Percentiles rank a stretch among this genome's conserved stretches.
Evolutionary conservation across 768 basidiomycete species (phyloP).

Genomic region (Naganishia onofrii): DNA sequence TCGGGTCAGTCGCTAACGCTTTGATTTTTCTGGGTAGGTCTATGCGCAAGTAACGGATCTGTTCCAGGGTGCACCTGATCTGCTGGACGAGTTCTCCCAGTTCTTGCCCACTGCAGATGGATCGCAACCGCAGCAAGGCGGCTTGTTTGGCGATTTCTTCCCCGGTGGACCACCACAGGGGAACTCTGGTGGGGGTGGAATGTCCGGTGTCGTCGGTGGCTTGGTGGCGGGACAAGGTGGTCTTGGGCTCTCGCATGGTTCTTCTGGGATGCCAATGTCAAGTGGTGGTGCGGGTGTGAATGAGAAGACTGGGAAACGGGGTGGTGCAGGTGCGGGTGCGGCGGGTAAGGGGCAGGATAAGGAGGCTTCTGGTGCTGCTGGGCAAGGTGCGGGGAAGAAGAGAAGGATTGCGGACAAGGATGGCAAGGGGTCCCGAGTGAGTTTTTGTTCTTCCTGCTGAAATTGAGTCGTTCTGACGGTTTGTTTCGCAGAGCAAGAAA

Average conservation of each 20-base stretch:
- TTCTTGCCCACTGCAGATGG: conserved; percentile 50
- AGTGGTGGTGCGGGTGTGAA: conserved; percentile 9
- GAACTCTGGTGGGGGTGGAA: neutral
- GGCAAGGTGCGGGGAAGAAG: conserved; percentile 21
- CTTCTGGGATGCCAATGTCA: conserved; percentile 32
- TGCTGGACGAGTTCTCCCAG: conserved; percentile 53
- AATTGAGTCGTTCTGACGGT: conserved; percentile 7
- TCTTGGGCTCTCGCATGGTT: neutral
- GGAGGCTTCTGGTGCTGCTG: conserved; percentile 9
- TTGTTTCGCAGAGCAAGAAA: conserved; percentile 39
- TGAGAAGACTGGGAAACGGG: conserved; percentile 38
- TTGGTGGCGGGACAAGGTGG: neutral
- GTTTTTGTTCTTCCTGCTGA: conserved; percentile 17
- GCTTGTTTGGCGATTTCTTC: conserved; percentile 40
- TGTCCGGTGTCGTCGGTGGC: neutral
- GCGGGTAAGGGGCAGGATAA: conserved; percentile 28
- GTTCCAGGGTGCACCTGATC: conserved; percentile 51
- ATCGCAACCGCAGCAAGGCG: conserved; percentile 34
- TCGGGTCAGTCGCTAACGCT: too few relatives aligned
- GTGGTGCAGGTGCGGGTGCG: too few relatives aligned
- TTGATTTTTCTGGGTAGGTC: too few relatives aligned
- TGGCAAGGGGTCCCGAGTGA: conserved; percentile 43
- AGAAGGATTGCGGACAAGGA: conserved; percentile 32
- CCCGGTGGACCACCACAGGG: conserved; percentile 26
- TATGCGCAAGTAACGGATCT: conserved; percentile 52